Evolutionary conservation across 495 filamentous ascomycete species (phyloP).

Genomic region (Recurvomyces mirabilis): DNA sequence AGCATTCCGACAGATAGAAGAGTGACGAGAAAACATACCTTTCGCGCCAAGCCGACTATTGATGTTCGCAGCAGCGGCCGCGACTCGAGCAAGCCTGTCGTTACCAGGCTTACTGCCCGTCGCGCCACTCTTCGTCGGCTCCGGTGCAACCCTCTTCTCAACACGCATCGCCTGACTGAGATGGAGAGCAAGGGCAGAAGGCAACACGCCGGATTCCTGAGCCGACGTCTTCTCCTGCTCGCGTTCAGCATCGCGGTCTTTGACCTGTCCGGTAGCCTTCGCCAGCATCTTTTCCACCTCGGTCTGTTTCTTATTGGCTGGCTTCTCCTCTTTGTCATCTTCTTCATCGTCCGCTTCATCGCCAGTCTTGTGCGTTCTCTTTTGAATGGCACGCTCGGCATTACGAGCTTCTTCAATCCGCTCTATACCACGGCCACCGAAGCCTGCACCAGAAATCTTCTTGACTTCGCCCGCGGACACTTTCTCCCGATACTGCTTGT

Average conservation of each 20-base stretch:
- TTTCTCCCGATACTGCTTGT: conserved; percentile 66
- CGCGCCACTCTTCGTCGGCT: conserved; percentile 25
- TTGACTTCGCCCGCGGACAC: conserved; percentile 90
- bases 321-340: conserved; percentile 48
- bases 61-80: conserved; percentile 68
- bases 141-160: conserved; percentile 55
- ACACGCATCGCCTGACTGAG: conserved; percentile 69
- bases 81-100: conserved; percentile 75
- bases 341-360: conserved; percentile 81
- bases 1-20: not conserved
- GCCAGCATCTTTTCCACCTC: conserved; percentile 46
- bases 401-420: conserved; percentile 84
- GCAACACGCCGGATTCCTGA: not conserved
- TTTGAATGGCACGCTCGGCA: conserved; percentile 68
- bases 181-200: conserved; percentile 26
- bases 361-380: conserved; percentile 79
- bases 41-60: conserved; percentile 75
- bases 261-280: conserved; percentile 37
- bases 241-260: conserved; percentile 38
- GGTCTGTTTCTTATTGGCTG: conserved; percentile 29
- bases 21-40: conserved; percentile 5
- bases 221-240: conserved; percentile 36
- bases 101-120: conserved; percentile 34
- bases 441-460: conserved; percentile 64
- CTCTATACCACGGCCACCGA: conserved; percentile 91